phyloP scores from a whole-genome alignment of 805 yeast species.

The Ogataea degrootiae region DNA sequence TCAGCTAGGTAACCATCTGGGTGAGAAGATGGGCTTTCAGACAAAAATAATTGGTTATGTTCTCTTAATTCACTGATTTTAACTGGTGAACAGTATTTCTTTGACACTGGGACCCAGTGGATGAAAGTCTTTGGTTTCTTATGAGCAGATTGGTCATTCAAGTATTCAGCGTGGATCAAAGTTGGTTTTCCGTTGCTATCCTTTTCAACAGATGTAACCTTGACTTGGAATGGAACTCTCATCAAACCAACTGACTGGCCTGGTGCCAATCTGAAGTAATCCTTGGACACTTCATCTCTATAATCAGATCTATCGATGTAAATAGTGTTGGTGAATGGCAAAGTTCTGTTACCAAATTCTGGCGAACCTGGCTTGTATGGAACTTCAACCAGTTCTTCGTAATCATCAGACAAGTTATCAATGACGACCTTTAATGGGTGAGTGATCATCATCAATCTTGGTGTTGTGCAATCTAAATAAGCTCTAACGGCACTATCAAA shows the following conservation, averaged over 20 bases:
- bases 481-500: conserved; percentile 87
- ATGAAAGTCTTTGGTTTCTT: conserved; percentile 92
- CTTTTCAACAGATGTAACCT: conserved; percentile 63
- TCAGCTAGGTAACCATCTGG: conserved; percentile 88
- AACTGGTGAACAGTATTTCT: conserved; percentile 58
- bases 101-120: conserved; percentile 88
- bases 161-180: conserved; percentile 75
- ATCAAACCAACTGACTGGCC: conserved; percentile 92
- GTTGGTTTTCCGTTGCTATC: conserved; percentile 58
- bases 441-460: conserved; percentile 88
- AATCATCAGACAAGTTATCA: conserved; percentile 76
- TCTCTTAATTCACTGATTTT: conserved; percentile 72
- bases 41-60: conserved; percentile 80
- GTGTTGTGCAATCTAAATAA: conserved; percentile 85
- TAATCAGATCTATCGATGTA: conserved; percentile 89
- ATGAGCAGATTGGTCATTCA: conserved; percentile 49
- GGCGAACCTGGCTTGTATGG: conserved; percentile 88
- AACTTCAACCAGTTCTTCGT: conserved; percentile 61
- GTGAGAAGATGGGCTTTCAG: conserved; percentile 85
- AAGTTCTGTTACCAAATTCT: conserved; percentile 67
- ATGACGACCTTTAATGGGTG: conserved; percentile 82
- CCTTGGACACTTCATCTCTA: conserved; percentile 59
- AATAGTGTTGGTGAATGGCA: conserved; percentile 71
- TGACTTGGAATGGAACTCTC: conserved; percentile 80
- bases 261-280: conserved; percentile 90